phyloP scores from a whole-genome alignment of 2,329 filamentous ascomycete genomes.

The Neurospora sp. region DNA sequence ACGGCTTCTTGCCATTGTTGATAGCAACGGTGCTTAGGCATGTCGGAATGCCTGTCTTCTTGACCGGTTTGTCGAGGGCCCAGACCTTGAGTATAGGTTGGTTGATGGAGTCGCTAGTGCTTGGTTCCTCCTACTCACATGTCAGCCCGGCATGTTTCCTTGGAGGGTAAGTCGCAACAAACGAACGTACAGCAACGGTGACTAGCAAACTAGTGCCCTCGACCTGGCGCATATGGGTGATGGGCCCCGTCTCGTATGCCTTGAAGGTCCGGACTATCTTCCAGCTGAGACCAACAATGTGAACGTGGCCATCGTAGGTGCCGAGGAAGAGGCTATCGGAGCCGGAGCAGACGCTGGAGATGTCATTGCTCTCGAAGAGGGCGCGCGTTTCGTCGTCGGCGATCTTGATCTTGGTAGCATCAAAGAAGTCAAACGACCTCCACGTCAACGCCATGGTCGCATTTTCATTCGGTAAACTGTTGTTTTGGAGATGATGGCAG shows the following conservation, averaged over 20 bases:
- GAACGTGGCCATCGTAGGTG: slow-evolving; percentile 73
- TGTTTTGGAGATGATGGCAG: not conserved
- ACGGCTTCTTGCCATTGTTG: slow-evolving; percentile 83
- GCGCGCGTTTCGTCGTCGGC: slow-evolving; percentile 69
- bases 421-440: slow-evolving; percentile 99
- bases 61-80: slow-evolving; percentile 87
- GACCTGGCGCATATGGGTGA: slow-evolving; percentile 88
- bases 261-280: slow-evolving; percentile 80
- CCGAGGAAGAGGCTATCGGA: slow-evolving; percentile 86
- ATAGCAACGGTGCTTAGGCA: slow-evolving; percentile 81
- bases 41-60: slow-evolving; percentile 82
- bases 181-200: slow-evolving; percentile 55
- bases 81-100: slow-evolving; percentile 94
- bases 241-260: slow-evolving; percentile 66
- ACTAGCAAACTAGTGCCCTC: slow-evolving; percentile 79
- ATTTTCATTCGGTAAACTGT: slow-evolving; percentile 13
- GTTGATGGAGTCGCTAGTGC: slow-evolving; percentile 31
- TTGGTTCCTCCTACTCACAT: slow-evolving; percentile 63
- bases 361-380: slow-evolving; percentile 73
- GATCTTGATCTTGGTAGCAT: slow-evolving; percentile 75
- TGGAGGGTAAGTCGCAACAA: not conserved
- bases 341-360: slow-evolving; percentile 76
- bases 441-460: slow-evolving; percentile 40
- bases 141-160: not conserved
- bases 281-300: slow-evolving; percentile 79